Evolutionary conservation across 169 alveolate genomes (phyloP).

Genomic region (Cryptosporidium sp.): DNA sequence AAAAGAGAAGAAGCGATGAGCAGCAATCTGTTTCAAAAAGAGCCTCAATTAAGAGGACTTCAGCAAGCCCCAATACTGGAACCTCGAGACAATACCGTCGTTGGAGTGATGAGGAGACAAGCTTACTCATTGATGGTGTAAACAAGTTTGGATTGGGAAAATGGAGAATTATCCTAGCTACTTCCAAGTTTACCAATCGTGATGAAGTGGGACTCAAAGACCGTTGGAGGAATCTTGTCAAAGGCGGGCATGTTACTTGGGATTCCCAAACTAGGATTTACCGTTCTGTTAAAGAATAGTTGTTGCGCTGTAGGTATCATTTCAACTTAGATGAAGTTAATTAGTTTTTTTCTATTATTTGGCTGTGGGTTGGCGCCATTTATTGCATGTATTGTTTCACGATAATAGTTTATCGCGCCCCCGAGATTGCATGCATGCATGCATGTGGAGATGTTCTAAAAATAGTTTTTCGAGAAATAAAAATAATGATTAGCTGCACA

Average conservation of each 20-base stretch:
- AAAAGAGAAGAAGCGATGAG: background rate
- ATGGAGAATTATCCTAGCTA: slow-evolving; percentile 62
- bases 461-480: slow-evolving; percentile 10
- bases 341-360: background rate
- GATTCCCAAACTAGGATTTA: slow-evolving; percentile 10
- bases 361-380: slow-evolving; percentile 17
- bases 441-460: slow-evolving; percentile 30
- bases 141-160: slow-evolving; percentile 60
- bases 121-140: slow-evolving; percentile 44
- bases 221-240: slow-evolving; percentile 70
- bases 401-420: slow-evolving; percentile 34
- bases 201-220: slow-evolving; percentile 73
- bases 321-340: background rate
- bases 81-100: slow-evolving; percentile 45
- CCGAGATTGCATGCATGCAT: slow-evolving; percentile 46
- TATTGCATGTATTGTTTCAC: slow-evolving; percentile 14
- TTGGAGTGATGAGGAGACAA: slow-evolving; percentile 63
- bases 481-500: slow-evolving; percentile 8
- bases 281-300: slow-evolving; percentile 5
- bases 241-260: slow-evolving; percentile 73
- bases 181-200: slow-evolving; percentile 26
- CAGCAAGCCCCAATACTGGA: slow-evolving; percentile 1
- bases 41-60: background rate
- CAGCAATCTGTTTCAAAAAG: background rate
- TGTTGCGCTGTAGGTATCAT: background rate